Percentiles rank a stretch among this genome's conserved stretches.
Evolutionary conservation across 305 asterid genomes (phyloP).

Genomic region (Salvia sclarea): DNA sequence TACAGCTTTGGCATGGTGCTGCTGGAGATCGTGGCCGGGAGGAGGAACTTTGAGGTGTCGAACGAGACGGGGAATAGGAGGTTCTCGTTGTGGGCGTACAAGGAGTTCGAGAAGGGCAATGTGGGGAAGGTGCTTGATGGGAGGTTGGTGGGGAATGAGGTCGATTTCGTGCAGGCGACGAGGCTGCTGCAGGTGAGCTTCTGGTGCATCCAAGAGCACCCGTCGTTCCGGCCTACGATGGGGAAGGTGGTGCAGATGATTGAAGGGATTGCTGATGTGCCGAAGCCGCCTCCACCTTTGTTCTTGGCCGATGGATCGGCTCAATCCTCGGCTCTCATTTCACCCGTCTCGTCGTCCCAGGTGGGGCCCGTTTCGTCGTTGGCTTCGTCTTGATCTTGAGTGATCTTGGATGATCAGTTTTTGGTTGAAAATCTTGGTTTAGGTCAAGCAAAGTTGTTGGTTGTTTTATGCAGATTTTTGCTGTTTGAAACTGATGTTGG

Average conservation of each 20-base stretch:
- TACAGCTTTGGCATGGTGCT: conserved; percentile 59
- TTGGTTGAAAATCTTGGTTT: background rate
- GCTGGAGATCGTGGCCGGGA: conserved; percentile 54
- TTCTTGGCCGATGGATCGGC: conserved; percentile 20
- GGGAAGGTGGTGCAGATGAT: conserved; percentile 56
- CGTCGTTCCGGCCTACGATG: conserved; percentile 50
- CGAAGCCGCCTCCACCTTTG: conserved; percentile 41
- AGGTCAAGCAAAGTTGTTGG: background rate
- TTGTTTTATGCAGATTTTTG: background rate
- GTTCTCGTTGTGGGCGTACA: conserved; percentile 58
- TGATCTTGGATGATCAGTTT: background rate
- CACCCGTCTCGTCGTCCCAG: conserved; percentile 20
- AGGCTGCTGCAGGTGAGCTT: conserved; percentile 47
- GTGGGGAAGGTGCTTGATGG: conserved; percentile 36
- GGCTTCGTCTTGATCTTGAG: conserved; percentile 8
- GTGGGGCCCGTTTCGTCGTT: conserved; percentile 10
- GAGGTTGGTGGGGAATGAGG: conserved; percentile 37
- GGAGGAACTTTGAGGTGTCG: conserved; percentile 52
- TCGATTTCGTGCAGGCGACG: conserved; percentile 44
- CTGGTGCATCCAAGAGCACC: conserved; percentile 66
- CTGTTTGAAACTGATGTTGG: background rate
- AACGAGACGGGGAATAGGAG: conserved; percentile 36
- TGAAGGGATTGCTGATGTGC: conserved; percentile 46
- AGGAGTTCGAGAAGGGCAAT: conserved; percentile 45
- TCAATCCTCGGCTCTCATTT: conserved; percentile 14